Evolutionary conservation across 1,284 basidiomycete species (phyloP).

Genomic region (Tilletia caries): DNA sequence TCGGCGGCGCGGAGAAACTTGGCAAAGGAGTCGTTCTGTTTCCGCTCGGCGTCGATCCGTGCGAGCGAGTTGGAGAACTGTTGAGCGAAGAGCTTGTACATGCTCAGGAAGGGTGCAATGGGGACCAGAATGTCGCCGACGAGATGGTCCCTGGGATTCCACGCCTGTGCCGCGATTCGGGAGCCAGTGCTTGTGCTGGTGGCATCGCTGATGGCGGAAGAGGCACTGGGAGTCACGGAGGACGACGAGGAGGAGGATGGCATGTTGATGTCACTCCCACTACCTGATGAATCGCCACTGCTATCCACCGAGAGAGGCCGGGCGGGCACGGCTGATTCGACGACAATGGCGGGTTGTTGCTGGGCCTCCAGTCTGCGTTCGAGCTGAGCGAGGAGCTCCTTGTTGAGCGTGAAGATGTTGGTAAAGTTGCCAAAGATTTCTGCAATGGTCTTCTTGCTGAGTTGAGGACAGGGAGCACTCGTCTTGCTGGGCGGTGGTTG

Average conservation of each 20-base stretch:
- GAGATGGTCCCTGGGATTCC: slow-evolving; percentile 38
- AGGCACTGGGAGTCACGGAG: neutral
- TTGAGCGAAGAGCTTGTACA: slow-evolving; percentile 53
- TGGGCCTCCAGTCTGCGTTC: slow-evolving; percentile 36
- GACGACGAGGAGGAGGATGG: slow-evolving; percentile 60
- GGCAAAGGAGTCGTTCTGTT: slow-evolving; percentile 40
- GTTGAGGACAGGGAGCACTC: slow-evolving; percentile 61
- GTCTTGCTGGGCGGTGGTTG: slow-evolving; percentile 18
- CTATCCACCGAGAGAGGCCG: neutral
- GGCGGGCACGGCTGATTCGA: neutral
- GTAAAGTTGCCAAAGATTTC: slow-evolving; percentile 83
- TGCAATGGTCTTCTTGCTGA: slow-evolving; percentile 68
- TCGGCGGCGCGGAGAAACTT: slow-evolving; percentile 45
- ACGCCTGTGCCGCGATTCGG: too few species aligned
- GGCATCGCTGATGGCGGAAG: neutral
- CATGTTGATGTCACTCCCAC: neutral
- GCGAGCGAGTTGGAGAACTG: slow-evolving; percentile 49
- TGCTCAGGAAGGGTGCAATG: slow-evolving; percentile 51
- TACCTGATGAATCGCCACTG: neutral
- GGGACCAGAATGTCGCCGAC: slow-evolving; percentile 50
- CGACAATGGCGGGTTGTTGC: neutral
- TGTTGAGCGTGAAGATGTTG: slow-evolving; percentile 84
- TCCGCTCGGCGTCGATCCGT: slow-evolving; percentile 46
- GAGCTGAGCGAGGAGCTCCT: slow-evolving; percentile 68
- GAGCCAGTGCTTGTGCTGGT: slow-evolving; percentile 4